These are phyloP conservation scores for Colletotrichum filicis DNA, from an alignment of 2,329 filamentous ascomycete species.

Conservation along the genomic window DNA sequence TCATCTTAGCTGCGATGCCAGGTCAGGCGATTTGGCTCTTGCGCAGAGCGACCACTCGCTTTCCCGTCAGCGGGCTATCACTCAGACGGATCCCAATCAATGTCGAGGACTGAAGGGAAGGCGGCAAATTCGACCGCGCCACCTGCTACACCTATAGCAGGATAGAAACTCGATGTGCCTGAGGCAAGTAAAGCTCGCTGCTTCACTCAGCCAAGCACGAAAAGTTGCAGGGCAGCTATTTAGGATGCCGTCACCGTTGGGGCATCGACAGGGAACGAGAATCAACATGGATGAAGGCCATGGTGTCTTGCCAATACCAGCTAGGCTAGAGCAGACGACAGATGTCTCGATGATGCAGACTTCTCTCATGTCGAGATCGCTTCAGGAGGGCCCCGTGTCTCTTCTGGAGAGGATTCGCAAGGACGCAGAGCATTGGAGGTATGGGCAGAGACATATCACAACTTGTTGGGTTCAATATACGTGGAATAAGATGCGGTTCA, in stretches of 20 bases:
- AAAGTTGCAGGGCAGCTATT: not conserved
- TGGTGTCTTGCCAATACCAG: not conserved
- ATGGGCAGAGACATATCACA: not conserved
- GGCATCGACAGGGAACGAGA: not conserved
- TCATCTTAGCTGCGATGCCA: not conserved
- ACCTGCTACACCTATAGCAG: not conserved
- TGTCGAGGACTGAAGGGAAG: not conserved
- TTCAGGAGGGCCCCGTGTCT: not conserved
- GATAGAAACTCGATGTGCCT: not conserved
- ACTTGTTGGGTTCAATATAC: not conserved
- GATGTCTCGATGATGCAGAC: not conserved
- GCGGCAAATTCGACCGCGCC: too few species aligned
- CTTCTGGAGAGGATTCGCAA: not conserved
- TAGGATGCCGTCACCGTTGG: not conserved
- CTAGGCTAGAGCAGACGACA: not conserved
- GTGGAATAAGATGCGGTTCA: not conserved
- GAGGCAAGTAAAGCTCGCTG: not conserved
- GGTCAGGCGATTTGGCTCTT: too few species aligned
- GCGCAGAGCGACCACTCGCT: too few species aligned
- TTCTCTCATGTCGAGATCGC: not conserved
- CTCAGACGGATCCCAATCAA: not conserved
- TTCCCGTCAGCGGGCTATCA: not conserved
- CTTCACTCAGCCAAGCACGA: not conserved
- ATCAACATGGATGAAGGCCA: not conserved
- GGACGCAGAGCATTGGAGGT: not conserved